These are phyloP conservation scores for Trichoderma cornu-damae DNA, from an alignment of 2,329 filamentous ascomycete genomes.

Conservation along the genomic window DNA sequence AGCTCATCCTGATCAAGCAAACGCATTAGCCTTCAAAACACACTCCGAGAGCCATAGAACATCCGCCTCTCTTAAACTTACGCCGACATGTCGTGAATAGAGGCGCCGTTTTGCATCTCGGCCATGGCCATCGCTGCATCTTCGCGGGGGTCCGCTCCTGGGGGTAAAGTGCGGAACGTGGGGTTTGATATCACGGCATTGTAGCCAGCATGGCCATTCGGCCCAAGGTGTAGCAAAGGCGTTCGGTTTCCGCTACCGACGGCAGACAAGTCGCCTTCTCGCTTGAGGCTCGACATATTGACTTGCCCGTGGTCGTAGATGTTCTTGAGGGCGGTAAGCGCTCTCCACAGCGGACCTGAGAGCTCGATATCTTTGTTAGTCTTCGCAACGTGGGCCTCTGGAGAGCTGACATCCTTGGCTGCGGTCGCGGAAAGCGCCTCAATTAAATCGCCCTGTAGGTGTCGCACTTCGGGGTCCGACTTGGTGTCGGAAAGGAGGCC, in stretches of 20 bases:
- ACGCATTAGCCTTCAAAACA: background rate
- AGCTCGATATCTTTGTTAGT: slow-evolving; percentile 58
- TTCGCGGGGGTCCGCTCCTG: slow-evolving; percentile 48
- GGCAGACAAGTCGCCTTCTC: slow-evolving; percentile 44
- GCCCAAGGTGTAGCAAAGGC: slow-evolving; percentile 32
- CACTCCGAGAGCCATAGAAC: slow-evolving; percentile 16
- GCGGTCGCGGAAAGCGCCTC: slow-evolving; percentile 59
- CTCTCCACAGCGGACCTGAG: slow-evolving; percentile 56
- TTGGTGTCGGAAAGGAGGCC: slow-evolving; percentile 61
- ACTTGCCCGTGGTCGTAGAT: slow-evolving; percentile 62
- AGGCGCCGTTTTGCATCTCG: slow-evolving; percentile 56
- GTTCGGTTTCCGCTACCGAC: slow-evolving; percentile 44
- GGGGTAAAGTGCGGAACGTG: slow-evolving; percentile 20
- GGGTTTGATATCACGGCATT: slow-evolving; percentile 24
- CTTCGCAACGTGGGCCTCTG: slow-evolving; percentile 48
- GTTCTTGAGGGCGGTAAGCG: slow-evolving; percentile 56
- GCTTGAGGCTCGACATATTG: slow-evolving; percentile 45
- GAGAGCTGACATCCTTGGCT: slow-evolving; percentile 54
- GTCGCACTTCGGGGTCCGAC: slow-evolving; percentile 56
- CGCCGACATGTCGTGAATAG: slow-evolving; percentile 43
- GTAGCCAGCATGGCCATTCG: slow-evolving; percentile 21
- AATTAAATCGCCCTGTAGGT: slow-evolving; percentile 60
- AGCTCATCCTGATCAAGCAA: background rate
- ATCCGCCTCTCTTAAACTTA: slow-evolving; percentile 26
- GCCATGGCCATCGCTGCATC: slow-evolving; percentile 61